These are phyloP conservation scores for Penicillium sp. DNA, from an alignment of 2,329 filamentous ascomycete species.

Conservation along the genomic window DNA sequence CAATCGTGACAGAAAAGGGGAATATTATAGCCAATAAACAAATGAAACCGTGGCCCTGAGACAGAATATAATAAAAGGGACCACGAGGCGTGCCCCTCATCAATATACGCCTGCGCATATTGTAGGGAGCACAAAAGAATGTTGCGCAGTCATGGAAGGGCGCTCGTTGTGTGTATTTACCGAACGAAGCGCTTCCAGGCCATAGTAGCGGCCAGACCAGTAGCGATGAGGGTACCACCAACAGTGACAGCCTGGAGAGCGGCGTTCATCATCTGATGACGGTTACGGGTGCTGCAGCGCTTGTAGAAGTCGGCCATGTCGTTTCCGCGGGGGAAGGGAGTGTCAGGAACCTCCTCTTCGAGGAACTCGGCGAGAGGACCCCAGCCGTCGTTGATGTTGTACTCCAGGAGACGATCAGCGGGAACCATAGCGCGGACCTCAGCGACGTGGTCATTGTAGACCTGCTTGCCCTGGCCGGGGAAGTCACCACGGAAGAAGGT, in stretches of 20 bases:
- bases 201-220: slow-evolving; percentile 42
- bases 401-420: slow-evolving; percentile 54
- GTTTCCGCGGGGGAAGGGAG: slow-evolving; percentile 54
- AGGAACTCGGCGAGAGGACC: slow-evolving; percentile 57
- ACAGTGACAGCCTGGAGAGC: slow-evolving; percentile 53
- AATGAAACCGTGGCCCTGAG: slow-evolving; percentile 7
- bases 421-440: slow-evolving; percentile 52
- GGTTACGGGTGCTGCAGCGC: slow-evolving; percentile 54
- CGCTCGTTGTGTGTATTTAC: slow-evolving; percentile 13
- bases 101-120: slow-evolving; percentile 4
- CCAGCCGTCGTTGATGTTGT: slow-evolving; percentile 57
- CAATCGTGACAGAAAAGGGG: slow-evolving; percentile 5
- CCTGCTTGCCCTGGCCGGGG: slow-evolving; percentile 63
- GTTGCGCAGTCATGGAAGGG: not conserved
- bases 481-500: slow-evolving; percentile 70
- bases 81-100: not conserved
- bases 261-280: slow-evolving; percentile 58
- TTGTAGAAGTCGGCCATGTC: slow-evolving; percentile 58
- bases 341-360: slow-evolving; percentile 52
- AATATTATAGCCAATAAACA: slow-evolving; percentile 15
- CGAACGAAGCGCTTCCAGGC: slow-evolving; percentile 42
- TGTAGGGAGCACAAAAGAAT: slow-evolving; percentile 19
- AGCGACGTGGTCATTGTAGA: slow-evolving; percentile 60
- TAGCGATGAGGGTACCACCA: slow-evolving; percentile 50
- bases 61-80: not conserved